Conservation (phyloP, 2,329 filamentous ascomycete genomes). For the Fusarium sororula region DNA sequence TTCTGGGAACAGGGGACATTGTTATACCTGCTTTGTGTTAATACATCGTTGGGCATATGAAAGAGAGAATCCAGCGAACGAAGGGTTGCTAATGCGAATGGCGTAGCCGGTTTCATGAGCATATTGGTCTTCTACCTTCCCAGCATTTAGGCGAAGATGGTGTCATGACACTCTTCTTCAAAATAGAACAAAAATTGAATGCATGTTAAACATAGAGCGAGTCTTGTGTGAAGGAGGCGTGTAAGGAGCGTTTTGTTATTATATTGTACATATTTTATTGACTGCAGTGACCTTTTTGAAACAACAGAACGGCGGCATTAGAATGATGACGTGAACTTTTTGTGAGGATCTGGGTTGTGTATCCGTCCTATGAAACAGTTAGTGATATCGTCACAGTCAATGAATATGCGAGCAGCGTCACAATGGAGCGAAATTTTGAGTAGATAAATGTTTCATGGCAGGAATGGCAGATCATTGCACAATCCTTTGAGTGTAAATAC, state of each 20-base stretch:
- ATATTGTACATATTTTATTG: constrained; percentile 17
- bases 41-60: constrained; percentile 45
- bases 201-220: constrained; percentile 17
- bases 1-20: constrained; percentile 36
- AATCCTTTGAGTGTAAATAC: neutral
- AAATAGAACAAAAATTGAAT: constrained; percentile 35
- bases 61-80: constrained; percentile 40
- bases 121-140: constrained; percentile 45
- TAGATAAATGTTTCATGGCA: neutral
- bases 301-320: neutral
- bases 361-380: constrained; percentile 15
- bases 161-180: constrained; percentile 28
- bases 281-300: neutral
- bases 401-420: neutral
- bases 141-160: constrained; percentile 33
- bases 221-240: neutral
- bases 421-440: neutral
- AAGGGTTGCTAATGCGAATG: constrained; percentile 50
- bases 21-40: constrained; percentile 46
- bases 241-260: neutral
- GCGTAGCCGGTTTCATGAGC: constrained; percentile 50
- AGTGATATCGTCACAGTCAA: constrained; percentile 1
- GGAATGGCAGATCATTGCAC: neutral
- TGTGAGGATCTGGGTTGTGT: constrained; percentile 27
- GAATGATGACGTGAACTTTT: constrained; percentile 25